Conservation (phyloP, 2,329 filamentous ascomycete genomes). For the Seiridium cupressi region DNA sequence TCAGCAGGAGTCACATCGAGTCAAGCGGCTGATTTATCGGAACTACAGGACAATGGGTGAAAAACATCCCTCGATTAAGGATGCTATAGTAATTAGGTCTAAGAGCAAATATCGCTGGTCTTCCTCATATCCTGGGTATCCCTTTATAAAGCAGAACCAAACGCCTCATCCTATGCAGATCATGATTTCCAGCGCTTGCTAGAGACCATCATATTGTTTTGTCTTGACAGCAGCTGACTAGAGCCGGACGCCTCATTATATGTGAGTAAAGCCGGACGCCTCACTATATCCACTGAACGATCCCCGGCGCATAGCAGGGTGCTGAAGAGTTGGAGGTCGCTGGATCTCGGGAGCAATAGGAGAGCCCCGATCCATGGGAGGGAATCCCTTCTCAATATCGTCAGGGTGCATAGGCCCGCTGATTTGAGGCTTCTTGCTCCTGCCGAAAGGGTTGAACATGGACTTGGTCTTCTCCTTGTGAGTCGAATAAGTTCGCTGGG, state of each 20-base stretch:
- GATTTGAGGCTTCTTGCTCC: constrained; percentile 39
- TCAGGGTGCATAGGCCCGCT: constrained; percentile 38
- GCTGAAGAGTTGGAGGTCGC: constrained; percentile 56
- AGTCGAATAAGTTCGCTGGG: constrained; percentile 14
- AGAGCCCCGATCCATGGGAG: constrained; percentile 40
- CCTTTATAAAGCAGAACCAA: background rate
- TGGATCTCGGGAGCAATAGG: constrained; percentile 55
- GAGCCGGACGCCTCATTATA: background rate
- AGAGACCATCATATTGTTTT: no score
- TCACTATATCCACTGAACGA: constrained; percentile 37
- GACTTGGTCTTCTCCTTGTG: constrained; percentile 30
- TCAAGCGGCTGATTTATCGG: background rate
- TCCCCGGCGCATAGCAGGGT: constrained; percentile 44
- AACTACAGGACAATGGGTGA: no score
- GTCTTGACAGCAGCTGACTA: no score
- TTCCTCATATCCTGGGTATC: constrained; percentile 3
- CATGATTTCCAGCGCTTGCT: background rate
- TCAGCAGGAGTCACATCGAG: background rate
- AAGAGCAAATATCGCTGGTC: background rate
- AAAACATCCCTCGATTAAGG: no score
- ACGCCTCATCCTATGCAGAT: constrained; percentile 1
- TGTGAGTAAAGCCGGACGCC: background rate
- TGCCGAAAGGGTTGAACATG: constrained; percentile 14
- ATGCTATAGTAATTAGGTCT: background rate
- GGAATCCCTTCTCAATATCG: constrained; percentile 34